A percentile compares a stretch with the other conserved stretches of the same genome.
Evolutionary conservation across 2,329 filamentous ascomycete species (phyloP).

Genomic region (Lachnellula hyalina): DNA sequence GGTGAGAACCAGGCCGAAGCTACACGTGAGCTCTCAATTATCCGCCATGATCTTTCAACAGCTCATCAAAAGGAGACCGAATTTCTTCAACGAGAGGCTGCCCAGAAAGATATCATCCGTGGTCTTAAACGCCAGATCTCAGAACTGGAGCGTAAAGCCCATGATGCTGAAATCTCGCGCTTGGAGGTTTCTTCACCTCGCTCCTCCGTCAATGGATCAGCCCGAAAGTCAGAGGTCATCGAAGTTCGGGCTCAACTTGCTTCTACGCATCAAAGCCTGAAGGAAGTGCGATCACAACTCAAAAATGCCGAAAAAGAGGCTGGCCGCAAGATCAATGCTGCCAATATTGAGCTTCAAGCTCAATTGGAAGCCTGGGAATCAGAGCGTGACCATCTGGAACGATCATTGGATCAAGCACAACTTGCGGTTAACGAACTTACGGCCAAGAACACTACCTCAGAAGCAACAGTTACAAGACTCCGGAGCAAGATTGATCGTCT

Average conservation of each 20-base stretch:
- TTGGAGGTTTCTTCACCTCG: constrained; percentile 41
- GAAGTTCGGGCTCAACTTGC: constrained; percentile 57
- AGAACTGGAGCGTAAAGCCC: constrained; percentile 62
- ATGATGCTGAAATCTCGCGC: constrained; percentile 55
- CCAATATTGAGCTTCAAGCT: constrained; percentile 47
- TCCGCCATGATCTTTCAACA: constrained; percentile 58
- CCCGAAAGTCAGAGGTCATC: constrained; percentile 50
- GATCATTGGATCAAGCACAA: constrained; percentile 41
- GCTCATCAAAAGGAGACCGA: constrained; percentile 61
- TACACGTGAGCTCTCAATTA: constrained; percentile 50
- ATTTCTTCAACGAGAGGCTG: constrained; percentile 58
- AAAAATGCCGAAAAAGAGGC: constrained; percentile 42
- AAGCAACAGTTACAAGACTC: constrained; percentile 42
- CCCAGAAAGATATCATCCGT: constrained; percentile 58
- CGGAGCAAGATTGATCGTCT: constrained; percentile 43
- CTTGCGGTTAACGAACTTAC: constrained; percentile 38
- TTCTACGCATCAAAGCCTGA: constrained; percentile 52
- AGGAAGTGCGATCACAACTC: constrained; percentile 47
- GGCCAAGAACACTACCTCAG: constrained; percentile 36
- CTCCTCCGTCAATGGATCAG: constrained; percentile 46
- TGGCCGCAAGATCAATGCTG: constrained; percentile 36
- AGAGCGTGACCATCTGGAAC: constrained; percentile 31
- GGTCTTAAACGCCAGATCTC: constrained; percentile 59
- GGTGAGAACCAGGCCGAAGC: constrained; percentile 38
- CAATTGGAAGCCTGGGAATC: constrained; percentile 35